Evolutionary conservation across 331 rosid genomes (phyloP).

Genomic region (Ulmus americana): DNA sequence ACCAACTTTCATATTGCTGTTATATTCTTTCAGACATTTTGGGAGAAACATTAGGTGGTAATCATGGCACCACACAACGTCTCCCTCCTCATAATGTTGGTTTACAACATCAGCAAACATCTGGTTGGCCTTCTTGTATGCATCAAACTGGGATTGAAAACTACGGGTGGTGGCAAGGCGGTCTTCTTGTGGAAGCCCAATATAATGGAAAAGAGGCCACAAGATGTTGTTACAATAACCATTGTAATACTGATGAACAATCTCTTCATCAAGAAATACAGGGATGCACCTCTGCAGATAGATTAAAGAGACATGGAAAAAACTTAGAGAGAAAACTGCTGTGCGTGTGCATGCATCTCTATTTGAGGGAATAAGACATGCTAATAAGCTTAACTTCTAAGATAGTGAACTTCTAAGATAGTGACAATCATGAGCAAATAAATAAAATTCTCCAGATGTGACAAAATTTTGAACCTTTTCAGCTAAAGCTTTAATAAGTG

Average conservation of each 20-base stretch:
- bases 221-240: conserved; percentile 96
- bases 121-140: conserved; percentile 86
- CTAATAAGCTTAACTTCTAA: conserved; percentile 18
- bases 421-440: too few species aligned
- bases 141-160: conserved; percentile 91
- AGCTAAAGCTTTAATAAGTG: conserved; percentile 75
- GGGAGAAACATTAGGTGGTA: conserved; percentile 98
- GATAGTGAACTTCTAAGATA: neutral
- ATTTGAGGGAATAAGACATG: conserved; percentile 2
- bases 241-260: conserved; percentile 88
- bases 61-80: conserved; percentile 94
- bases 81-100: conserved; percentile 78
- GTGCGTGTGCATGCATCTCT: neutral
- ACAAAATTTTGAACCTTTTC: conserved; percentile 63
- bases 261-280: conserved; percentile 85
- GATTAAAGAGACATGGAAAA: conserved; percentile 16
- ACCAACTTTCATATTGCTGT: conserved; percentile 81
- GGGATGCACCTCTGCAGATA: conserved; percentile 83
- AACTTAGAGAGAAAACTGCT: neutral
- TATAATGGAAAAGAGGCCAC: conserved; percentile 97
- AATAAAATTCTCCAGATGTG: conserved; percentile 12
- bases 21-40: conserved; percentile 70
- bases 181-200: conserved; percentile 94
- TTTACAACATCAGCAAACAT: conserved; percentile 90
- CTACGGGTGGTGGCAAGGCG: conserved; percentile 89